Evolutionary conservation across 164 flowering plant genomes (phyloP).

Genomic region (Aristolochia fimbriata): DNA sequence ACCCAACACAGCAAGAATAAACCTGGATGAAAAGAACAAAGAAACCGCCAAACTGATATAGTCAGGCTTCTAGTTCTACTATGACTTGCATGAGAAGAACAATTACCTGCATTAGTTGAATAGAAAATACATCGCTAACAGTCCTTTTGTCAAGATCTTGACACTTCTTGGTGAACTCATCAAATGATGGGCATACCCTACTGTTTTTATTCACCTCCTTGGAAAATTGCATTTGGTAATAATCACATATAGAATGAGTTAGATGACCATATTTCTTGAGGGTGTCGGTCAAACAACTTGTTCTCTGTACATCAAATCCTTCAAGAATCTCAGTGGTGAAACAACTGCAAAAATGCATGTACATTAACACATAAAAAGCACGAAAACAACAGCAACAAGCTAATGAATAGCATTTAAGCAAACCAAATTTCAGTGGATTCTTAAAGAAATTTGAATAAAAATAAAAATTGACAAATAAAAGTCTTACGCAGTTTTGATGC

Average conservation of each 20-base stretch:
- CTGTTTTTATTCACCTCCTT: slow-evolving; percentile 13
- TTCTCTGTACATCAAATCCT: slow-evolving; percentile 95
- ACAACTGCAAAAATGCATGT: slow-evolving; percentile 40
- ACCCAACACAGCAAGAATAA: too few species aligned
- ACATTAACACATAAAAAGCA: background rate
- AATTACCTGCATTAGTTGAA: slow-evolving; percentile 93
- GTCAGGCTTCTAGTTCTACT: too few species aligned
- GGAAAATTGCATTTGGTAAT: slow-evolving; percentile 28
- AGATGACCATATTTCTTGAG: slow-evolving; percentile 69
- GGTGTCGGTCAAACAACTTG: slow-evolving; percentile 70
- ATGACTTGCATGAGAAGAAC: background rate
- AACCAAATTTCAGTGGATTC: background rate
- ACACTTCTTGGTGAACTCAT: slow-evolving; percentile 57
- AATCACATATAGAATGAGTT: slow-evolving; percentile 55
- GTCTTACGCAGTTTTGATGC: slow-evolving; percentile 95
- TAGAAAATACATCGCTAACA: slow-evolving; percentile 79
- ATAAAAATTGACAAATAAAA: background rate
- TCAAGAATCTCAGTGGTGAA: slow-evolving; percentile 97
- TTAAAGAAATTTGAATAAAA: background rate
- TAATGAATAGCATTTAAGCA: background rate
- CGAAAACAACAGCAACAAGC: background rate
- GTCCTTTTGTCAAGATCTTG: slow-evolving; percentile 83
- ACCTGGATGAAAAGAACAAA: too few species aligned
- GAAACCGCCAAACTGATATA: too few species aligned
- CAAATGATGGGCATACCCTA: slow-evolving; percentile 47